Conservation (phyloP, 495 filamentous ascomycete species). For the Lichenothelia convexa region DNA sequence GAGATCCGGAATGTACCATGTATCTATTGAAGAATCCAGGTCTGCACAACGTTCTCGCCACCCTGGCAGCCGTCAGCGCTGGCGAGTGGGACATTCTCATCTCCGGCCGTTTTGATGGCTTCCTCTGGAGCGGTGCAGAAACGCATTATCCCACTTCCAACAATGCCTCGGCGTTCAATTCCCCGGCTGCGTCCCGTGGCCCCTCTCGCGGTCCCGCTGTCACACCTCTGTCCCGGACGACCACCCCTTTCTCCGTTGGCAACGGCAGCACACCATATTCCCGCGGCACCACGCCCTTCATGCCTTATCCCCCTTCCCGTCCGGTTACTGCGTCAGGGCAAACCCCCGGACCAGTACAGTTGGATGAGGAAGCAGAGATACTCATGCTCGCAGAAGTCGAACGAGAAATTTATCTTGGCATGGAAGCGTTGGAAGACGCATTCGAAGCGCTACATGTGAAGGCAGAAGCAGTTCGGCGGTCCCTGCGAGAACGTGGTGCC, state of each 20-base stretch:
- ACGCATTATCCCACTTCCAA: slow-evolving; percentile 22
- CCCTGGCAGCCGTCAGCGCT: slow-evolving; percentile 66
- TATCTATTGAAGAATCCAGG: slow-evolving; percentile 72
- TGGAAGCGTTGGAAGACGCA: slow-evolving; percentile 89
- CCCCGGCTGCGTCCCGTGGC: slow-evolving; percentile 30
- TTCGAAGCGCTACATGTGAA: slow-evolving; percentile 80
- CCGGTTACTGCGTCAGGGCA: slow-evolving; percentile 12
- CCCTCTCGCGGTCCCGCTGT: slow-evolving; percentile 30
- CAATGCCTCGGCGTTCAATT: slow-evolving; percentile 16
- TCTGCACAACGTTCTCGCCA: slow-evolving; percentile 71
- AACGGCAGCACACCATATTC: slow-evolving; percentile 10
- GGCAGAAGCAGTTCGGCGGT: slow-evolving; percentile 63
- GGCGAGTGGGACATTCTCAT: slow-evolving; percentile 93
- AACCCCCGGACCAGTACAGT: slow-evolving; percentile 43
- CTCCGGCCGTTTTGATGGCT: slow-evolving; percentile 92
- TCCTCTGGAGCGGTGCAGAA: slow-evolving; percentile 88
- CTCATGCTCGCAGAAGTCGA: slow-evolving; percentile 77
- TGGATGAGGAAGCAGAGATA: slow-evolving; percentile 92
- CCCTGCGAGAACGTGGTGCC: slow-evolving; percentile 60
- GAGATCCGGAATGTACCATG: slow-evolving; percentile 70
- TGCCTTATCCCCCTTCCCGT: slow-evolving; percentile 15
- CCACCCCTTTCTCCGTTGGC: slow-evolving; percentile 17
- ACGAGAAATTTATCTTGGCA: slow-evolving; percentile 76
- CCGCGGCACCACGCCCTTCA: slow-evolving; percentile 16
- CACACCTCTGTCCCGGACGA: slow-evolving; percentile 14